Evolutionary conservation across 768 basidiomycete species (phyloP).

Genomic region (Serendipita sp.): DNA sequence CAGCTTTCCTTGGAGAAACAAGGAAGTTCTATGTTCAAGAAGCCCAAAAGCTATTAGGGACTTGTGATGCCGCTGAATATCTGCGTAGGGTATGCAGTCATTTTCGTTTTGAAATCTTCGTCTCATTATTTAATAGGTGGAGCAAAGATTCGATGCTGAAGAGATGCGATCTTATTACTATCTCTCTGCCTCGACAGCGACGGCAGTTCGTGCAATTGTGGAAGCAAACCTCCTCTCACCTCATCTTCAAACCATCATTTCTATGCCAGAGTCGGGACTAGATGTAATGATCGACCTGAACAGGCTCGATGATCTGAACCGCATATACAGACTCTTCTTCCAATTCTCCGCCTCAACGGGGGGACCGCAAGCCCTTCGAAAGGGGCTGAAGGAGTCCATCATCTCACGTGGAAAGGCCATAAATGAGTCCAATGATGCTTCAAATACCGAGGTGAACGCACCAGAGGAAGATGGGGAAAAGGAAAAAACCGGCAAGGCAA

Average conservation of each 20-base stretch:
- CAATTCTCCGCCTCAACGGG: conserved; percentile 42
- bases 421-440: conserved; percentile 38
- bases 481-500: conserved; percentile 26
- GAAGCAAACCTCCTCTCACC: conserved; percentile 60
- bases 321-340: conserved; percentile 60
- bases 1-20: conserved; percentile 60
- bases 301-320: conserved; percentile 55
- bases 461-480: conserved; percentile 22
- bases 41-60: conserved; percentile 48
- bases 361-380: conserved; percentile 36
- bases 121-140: conserved; percentile 35
- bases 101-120: background rate
- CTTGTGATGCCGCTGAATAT: conserved; percentile 69
- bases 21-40: conserved; percentile 64
- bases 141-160: conserved; percentile 67
- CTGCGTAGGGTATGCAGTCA: conserved; percentile 45
- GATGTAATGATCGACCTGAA: conserved; percentile 74
- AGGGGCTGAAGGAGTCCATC: conserved; percentile 55
- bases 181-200: conserved; percentile 55
- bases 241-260: conserved; percentile 58
- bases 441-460: conserved; percentile 14
- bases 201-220: conserved; percentile 55
- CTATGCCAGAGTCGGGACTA: conserved; percentile 69
- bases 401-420: conserved; percentile 59
- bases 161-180: conserved; percentile 75